Evolutionary conservation across 345 rosid genomes (phyloP).

Genomic region (Dipteronia sinensis): DNA sequence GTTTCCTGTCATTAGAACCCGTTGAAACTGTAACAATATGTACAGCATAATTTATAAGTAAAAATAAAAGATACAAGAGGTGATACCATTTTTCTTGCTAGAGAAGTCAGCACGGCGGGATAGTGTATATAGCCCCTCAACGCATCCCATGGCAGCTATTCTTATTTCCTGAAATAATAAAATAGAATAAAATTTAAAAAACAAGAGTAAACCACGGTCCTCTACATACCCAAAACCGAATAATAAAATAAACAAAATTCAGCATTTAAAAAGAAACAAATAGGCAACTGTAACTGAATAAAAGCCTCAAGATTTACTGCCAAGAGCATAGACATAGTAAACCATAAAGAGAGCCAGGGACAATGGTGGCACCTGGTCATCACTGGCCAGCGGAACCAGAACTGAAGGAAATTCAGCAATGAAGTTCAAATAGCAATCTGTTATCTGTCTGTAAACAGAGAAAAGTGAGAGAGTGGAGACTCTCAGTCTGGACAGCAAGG

Average conservation of each 20-base stretch:
- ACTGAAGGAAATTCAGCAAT: conserved; percentile 69
- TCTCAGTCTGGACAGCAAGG: conserved; percentile 60
- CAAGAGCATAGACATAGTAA: background rate
- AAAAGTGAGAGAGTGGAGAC: conserved; percentile 67
- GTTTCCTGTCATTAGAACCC: conserved; percentile 56
- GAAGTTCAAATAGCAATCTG: conserved; percentile 54
- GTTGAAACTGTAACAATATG: conserved; percentile 5
- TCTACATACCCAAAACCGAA: background rate
- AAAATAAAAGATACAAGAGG: background rate
- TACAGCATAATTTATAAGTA: background rate
- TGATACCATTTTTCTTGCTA: conserved; percentile 89
- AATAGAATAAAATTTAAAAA: conserved; percentile 8
- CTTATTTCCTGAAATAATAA: conserved; percentile 56
- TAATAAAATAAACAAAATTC: background rate
- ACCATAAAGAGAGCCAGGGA: background rate
- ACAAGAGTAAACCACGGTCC: background rate
- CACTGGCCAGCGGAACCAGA: conserved; percentile 72
- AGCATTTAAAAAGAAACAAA: background rate
- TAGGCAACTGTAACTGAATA: background rate
- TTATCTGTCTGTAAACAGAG: conserved; percentile 63
- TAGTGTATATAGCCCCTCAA: conserved; percentile 59
- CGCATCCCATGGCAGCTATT: conserved; percentile 75
- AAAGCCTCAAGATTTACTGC: background rate
- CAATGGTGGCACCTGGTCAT: conserved; percentile 62
- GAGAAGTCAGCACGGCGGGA: conserved; percentile 57